Conservation (phyloP, 768 basidiomycete genomes). For the Pilatotrama ljubarskyi region DNA sequence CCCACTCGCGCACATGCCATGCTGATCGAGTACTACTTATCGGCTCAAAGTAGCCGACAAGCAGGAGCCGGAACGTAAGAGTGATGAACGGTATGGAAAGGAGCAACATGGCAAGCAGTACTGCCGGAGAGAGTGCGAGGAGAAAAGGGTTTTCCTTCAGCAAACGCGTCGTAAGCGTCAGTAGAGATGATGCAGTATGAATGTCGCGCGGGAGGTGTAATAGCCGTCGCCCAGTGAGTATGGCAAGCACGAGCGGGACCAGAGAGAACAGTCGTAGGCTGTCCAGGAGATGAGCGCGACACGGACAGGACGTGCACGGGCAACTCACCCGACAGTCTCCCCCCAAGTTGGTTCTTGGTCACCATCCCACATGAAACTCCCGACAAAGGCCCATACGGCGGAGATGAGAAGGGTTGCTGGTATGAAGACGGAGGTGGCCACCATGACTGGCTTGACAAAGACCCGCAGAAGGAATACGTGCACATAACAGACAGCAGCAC, state of each 20-base stretch:
- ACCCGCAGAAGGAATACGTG: slow-evolving; percentile 77
- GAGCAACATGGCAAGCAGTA: slow-evolving; percentile 67
- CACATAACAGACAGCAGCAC: slow-evolving; percentile 68
- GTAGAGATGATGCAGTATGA: slow-evolving; percentile 59
- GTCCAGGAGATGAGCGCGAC: slow-evolving; percentile 22
- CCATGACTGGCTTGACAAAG: slow-evolving; percentile 83
- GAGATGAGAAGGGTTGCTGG: slow-evolving; percentile 74
- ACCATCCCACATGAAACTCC: slow-evolving; percentile 68
- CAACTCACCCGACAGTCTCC: slow-evolving; percentile 72
- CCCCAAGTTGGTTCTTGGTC: slow-evolving; percentile 71
- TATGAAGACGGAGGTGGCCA: slow-evolving; percentile 73
- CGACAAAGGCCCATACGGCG: slow-evolving; percentile 78
- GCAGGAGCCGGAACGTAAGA: slow-evolving; percentile 72
- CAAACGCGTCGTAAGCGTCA: slow-evolving; percentile 64
- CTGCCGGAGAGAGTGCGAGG: slow-evolving; percentile 69
- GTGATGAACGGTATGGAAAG: slow-evolving; percentile 79
- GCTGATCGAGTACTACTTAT: slow-evolving; percentile 46
- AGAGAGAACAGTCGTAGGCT: slow-evolving; percentile 79
- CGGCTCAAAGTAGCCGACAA: slow-evolving; percentile 60
- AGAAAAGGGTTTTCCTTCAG: slow-evolving; percentile 74
- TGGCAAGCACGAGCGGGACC: slow-evolving; percentile 66
- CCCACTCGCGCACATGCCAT: slow-evolving; percentile 64
- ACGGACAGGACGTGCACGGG: background rate
- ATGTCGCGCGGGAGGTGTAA: slow-evolving; percentile 70
- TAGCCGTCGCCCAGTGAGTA: slow-evolving; percentile 71